Evolutionary conservation across 2,329 filamentous ascomycete genomes (phyloP).

Genomic region (Dothideomycetidae sp.): DNA sequence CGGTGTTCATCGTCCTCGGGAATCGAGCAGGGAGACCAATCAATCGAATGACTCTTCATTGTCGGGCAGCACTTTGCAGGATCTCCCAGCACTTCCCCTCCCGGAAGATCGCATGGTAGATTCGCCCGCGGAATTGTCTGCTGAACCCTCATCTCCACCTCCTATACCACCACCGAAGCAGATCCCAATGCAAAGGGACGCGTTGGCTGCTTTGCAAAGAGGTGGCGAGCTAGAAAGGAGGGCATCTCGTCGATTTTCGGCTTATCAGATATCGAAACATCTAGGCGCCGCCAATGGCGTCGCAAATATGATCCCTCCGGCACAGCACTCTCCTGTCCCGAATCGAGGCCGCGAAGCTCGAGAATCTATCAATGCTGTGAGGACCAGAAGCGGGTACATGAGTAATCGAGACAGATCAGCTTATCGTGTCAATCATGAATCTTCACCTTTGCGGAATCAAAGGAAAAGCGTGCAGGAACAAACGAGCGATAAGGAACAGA

Average conservation of each 20-base stretch:
- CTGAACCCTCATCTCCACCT: conserved; percentile 41
- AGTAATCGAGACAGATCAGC: conserved; percentile 39
- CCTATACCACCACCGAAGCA: conserved; percentile 65
- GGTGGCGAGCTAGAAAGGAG: conserved; percentile 84
- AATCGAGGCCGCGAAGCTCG: conserved; percentile 72
- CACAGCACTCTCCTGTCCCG: conserved; percentile 66
- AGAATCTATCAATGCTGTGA: conserved; percentile 66
- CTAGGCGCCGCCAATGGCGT: conserved; percentile 72
- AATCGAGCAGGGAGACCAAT: conserved; percentile 18
- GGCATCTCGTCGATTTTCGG: conserved; percentile 84
- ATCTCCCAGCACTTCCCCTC: conserved; percentile 58
- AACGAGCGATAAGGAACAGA: conserved; percentile 27
- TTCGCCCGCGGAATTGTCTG: conserved; percentile 17
- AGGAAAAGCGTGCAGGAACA: conserved; percentile 48
- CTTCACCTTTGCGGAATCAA: conserved; percentile 44
- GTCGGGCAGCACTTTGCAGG: conserved; percentile 65
- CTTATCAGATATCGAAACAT: conserved; percentile 93
- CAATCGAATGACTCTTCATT: conserved; percentile 50
- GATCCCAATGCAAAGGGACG: conserved; percentile 72
- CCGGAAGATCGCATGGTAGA: conserved; percentile 41
- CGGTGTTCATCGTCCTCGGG: conserved; percentile 16
- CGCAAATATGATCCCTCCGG: conserved; percentile 63
- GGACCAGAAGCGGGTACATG: conserved; percentile 42
- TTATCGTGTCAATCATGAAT: conserved; percentile 38
- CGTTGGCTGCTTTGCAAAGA: conserved; percentile 76